phyloP scores from a whole-genome alignment of 2,329 filamentous ascomycete species.

The Metarhizium guizhouense region DNA sequence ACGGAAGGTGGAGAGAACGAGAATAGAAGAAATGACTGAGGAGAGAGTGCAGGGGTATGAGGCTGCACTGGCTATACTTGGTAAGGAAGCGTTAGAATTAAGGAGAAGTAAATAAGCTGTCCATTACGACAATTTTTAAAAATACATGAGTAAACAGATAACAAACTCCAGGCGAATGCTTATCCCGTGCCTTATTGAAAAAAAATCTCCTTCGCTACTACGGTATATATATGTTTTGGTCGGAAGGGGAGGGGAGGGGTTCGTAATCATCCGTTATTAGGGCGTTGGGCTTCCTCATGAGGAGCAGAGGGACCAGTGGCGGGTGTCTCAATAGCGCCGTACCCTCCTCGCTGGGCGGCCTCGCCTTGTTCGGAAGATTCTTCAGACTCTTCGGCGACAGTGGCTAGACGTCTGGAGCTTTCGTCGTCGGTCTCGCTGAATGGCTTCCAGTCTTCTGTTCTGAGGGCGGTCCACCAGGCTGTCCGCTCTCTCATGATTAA shows the following conservation, averaged over 20 bases:
- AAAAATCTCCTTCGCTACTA: neutral
- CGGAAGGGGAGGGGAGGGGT: no score
- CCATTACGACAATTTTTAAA: neutral
- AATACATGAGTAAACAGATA: neutral
- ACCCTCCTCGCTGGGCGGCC: conserved; percentile 5
- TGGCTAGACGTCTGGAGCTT: conserved; percentile 16
- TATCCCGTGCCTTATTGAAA: neutral
- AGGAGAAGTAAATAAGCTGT: conserved; percentile 13
- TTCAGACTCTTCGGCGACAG: conserved; percentile 18
- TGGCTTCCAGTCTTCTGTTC: conserved; percentile 10
- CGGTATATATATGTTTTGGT: neutral
- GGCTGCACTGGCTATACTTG: conserved; percentile 51
- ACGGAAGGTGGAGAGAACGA: conserved; percentile 37
- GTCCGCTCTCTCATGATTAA: conserved; percentile 19
- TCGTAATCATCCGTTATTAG: neutral
- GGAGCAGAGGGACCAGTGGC: neutral
- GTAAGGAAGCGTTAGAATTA: conserved; percentile 43
- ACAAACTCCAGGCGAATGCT: neutral
- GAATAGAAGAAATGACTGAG: conserved; percentile 38
- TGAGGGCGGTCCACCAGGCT: conserved; percentile 21
- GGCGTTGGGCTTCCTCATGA: neutral
- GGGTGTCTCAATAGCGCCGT: conserved; percentile 9
- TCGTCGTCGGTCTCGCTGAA: conserved; percentile 7
- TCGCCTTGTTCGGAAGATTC: conserved; percentile 12
- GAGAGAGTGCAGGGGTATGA: conserved; percentile 40